Conservation (phyloP, 2,329 filamentous ascomycete species). For the Clarireedia hainanense region DNA sequence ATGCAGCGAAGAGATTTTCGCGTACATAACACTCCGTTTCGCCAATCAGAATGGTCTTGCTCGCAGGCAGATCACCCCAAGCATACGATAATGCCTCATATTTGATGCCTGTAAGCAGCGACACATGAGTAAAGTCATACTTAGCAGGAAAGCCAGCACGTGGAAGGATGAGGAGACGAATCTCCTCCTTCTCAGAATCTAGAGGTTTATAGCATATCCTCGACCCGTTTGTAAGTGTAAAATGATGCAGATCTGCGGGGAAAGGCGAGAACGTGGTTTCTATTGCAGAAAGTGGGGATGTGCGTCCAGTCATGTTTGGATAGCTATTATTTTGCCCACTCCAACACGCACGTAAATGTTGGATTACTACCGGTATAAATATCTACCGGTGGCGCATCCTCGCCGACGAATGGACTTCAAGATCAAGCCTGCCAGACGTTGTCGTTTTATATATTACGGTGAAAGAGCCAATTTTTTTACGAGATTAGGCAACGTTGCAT, state of each 20-base stretch:
- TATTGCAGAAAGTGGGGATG: background rate
- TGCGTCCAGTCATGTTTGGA: background rate
- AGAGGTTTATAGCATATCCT: background rate
- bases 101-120: constrained; percentile 3
- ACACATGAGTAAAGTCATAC: constrained; percentile 8
- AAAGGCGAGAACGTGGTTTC: background rate
- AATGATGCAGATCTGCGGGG: background rate
- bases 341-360: background rate
- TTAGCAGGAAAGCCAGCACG: background rate
- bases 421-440: too few relatives aligned
- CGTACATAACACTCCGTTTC: background rate
- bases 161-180: constrained; percentile 2
- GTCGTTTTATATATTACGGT: background rate
- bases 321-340: too few relatives aligned
- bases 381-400: too few relatives aligned
- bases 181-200: background rate
- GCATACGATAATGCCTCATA: constrained; percentile 12
- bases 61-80: constrained; percentile 6
- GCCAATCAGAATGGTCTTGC: background rate
- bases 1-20: constrained; percentile 3
- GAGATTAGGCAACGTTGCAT: background rate
- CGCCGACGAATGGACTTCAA: too few relatives aligned
- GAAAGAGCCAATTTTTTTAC: background rate
- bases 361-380: too few relatives aligned
- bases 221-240: background rate